These are phyloP conservation scores for Ophiostoma sp. DNA, from an alignment of 2,329 filamentous ascomycete species.

Conservation along the genomic window DNA sequence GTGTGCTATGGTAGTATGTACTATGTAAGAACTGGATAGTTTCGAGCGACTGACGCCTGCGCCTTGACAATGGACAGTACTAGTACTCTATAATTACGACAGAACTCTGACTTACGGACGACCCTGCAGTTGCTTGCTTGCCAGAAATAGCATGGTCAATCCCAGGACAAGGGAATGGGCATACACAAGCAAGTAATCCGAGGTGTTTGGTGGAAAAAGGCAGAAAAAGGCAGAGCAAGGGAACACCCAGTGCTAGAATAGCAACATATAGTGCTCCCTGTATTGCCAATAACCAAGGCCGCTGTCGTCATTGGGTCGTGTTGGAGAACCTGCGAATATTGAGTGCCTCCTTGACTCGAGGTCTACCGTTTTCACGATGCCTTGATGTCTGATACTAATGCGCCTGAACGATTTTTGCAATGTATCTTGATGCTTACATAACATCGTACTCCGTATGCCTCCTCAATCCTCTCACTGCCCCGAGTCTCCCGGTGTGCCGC, in stretches of 20 bases:
- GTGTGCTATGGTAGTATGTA: no score
- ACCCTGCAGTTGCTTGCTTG: background rate
- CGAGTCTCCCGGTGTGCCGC: no score
- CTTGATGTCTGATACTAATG: background rate
- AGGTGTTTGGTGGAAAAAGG: background rate
- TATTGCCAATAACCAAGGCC: background rate
- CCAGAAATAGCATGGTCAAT: conserved; percentile 6
- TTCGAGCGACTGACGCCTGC: no score
- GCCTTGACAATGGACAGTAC: background rate
- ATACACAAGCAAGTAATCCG: background rate
- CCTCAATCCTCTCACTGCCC: no score
- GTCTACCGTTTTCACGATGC: background rate
- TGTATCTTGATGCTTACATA: background rate
- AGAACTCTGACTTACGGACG: background rate
- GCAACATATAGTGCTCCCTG: background rate
- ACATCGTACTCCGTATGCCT: no score
- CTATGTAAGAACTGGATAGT: no score
- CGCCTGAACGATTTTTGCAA: background rate
- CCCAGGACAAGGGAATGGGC: conserved; percentile 10
- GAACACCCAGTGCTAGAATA: background rate
- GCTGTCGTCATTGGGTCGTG: background rate
- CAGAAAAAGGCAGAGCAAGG: no score
- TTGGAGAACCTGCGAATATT: background rate
- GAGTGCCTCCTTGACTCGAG: background rate
- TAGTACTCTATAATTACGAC: no score